These are phyloP conservation scores for Ballota nigra DNA, from an alignment of 257 asterid genomes.

Conservation along the genomic window DNA sequence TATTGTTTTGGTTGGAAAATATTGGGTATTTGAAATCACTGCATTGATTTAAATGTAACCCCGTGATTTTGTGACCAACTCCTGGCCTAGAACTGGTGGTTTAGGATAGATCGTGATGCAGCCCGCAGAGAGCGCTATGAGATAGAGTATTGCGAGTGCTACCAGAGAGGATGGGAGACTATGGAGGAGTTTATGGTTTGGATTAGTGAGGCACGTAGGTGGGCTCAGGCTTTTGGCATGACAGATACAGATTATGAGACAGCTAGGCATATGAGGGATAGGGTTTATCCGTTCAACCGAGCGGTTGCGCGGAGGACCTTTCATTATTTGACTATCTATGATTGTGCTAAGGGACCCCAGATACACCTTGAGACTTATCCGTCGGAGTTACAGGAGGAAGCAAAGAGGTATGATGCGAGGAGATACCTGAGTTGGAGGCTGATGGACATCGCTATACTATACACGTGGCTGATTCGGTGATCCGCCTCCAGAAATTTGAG, in stretches of 20 bases:
- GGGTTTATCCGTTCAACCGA: neutral
- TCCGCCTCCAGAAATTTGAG: neutral
- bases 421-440: neutral
- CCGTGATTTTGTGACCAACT: too few relatives aligned
- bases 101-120: too few relatives aligned
- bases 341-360: neutral
- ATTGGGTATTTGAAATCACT: too few relatives aligned
- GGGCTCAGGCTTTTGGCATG: too few relatives aligned
- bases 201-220: too few relatives aligned
- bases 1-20: too few relatives aligned
- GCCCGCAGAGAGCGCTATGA: too few relatives aligned
- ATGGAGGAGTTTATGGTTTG: too few relatives aligned
- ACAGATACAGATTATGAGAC: neutral
- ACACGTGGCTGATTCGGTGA: neutral
- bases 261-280: neutral
- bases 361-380: neutral
- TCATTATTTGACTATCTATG: neutral
- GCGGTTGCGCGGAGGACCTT: neutral
- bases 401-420: neutral
- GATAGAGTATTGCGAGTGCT: too few relatives aligned
- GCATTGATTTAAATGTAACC: too few relatives aligned
- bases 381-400: neutral
- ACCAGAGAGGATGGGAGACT: too few relatives aligned
- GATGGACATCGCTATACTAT: neutral
- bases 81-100: too few relatives aligned